Evolutionary conservation across 768 basidiomycete species (phyloP).

Genomic region (Suillus sp.): DNA sequence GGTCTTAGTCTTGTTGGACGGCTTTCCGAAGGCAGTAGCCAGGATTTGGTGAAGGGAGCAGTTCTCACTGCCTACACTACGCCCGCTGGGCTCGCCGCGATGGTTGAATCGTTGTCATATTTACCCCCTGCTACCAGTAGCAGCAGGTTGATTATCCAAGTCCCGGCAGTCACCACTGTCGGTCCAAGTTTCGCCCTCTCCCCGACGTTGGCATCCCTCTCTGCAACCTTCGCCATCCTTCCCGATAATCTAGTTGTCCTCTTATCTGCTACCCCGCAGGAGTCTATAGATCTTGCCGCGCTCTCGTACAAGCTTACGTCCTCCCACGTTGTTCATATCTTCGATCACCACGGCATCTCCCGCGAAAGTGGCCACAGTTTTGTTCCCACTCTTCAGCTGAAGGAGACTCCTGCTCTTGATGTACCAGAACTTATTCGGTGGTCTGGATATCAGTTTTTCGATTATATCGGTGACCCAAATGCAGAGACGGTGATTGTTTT

Average conservation of each 20-base stretch:
- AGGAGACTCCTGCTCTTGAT: constrained; percentile 30
- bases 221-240: constrained; percentile 58
- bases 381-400: constrained; percentile 38
- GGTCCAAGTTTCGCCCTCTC: constrained; percentile 70
- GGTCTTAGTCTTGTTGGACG: constrained; percentile 79
- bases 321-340: constrained; percentile 82
- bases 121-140: constrained; percentile 63
- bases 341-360: constrained; percentile 81
- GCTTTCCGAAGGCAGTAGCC: constrained; percentile 77
- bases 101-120: constrained; percentile 77
- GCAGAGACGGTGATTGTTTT: constrained; percentile 71
- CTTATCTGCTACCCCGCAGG: constrained; percentile 82
- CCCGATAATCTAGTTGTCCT: constrained; percentile 71
- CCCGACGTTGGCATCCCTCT: constrained; percentile 73
- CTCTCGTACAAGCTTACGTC: constrained; percentile 70
- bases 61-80: constrained; percentile 81
- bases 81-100: constrained; percentile 77
- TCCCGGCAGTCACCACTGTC: constrained; percentile 70
- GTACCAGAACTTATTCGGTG: constrained; percentile 53
- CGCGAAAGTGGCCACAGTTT: constrained; percentile 72
- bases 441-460: constrained; percentile 75
- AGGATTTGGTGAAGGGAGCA: constrained; percentile 58
- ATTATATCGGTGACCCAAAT: constrained; percentile 65
- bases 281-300: constrained; percentile 74
- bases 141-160: constrained; percentile 79